A percentile compares a stretch with the other conserved stretches of the same genome.
phyloP scores from a whole-genome alignment of 2,329 filamentous ascomycete species.

The Beauveria sp. region DNA sequence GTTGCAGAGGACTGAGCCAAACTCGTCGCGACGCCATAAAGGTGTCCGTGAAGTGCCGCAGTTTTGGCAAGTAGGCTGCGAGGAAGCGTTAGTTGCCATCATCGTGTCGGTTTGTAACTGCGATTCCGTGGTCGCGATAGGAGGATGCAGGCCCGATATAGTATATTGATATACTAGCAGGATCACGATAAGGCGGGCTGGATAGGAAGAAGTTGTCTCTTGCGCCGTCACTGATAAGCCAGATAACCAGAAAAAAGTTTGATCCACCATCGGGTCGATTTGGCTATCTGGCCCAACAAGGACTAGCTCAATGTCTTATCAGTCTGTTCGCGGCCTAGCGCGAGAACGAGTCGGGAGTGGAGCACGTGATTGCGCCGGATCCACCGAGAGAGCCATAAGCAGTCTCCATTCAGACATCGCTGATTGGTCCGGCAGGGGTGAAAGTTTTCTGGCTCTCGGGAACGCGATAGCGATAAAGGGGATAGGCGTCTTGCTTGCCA shows the following conservation, averaged over 20 bases:
- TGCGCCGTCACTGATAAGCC: conserved; percentile 29
- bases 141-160: conserved; percentile 23
- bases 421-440: conserved; percentile 8
- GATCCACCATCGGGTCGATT: conserved; percentile 2
- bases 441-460: not conserved
- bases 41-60: conserved; percentile 93
- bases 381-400: not conserved
- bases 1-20: conserved; percentile 93
- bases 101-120: conserved; percentile 32
- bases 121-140: conserved; percentile 12
- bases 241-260: conserved; percentile 17
- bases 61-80: conserved; percentile 94
- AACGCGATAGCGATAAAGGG: conserved; percentile 13
- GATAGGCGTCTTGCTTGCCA: not conserved
- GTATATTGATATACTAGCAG: conserved; percentile 23
- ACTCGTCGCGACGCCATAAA: conserved; percentile 94
- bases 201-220: conserved; percentile 26
- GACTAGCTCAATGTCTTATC: conserved; percentile 2
- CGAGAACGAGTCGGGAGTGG: conserved; percentile 14
- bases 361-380: conserved; percentile 23
- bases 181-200: conserved; percentile 31
- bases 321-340: not conserved
- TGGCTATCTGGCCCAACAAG: conserved; percentile 9
- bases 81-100: conserved; percentile 52
- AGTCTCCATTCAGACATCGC: conserved; percentile 1